Percentiles rank a stretch among this genome's conserved stretches.
Evolutionary conservation across 2,329 filamentous ascomycete species (phyloP).

Genomic region (Fusarium sp.): DNA sequence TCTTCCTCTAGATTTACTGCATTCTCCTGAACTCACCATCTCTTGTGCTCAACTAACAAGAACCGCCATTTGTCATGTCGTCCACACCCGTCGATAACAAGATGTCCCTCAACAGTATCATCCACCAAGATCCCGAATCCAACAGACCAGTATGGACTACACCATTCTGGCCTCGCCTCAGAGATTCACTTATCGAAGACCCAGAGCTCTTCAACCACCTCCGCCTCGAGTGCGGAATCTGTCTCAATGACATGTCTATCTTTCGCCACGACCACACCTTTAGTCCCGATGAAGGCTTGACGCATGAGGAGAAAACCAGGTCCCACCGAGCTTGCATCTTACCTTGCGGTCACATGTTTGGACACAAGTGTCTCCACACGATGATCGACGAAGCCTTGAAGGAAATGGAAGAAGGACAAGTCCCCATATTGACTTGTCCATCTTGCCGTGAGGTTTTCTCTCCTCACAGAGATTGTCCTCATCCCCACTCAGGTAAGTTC

Average conservation of each 20-base stretch:
- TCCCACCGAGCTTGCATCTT: slow-evolving; percentile 21
- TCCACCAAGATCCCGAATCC: not conserved
- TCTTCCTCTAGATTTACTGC: not conserved
- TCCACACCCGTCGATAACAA: not conserved
- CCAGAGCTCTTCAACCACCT: not conserved
- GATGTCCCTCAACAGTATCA: slow-evolving; percentile 5
- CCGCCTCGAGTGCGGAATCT: slow-evolving; percentile 18
- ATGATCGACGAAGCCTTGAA: not conserved
- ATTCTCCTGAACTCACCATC: not conserved
- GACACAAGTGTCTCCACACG: not conserved
- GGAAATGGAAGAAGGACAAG: not conserved
- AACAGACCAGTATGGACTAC: too few species aligned
- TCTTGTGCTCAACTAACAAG: not conserved
- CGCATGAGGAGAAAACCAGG: not conserved
- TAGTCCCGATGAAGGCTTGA: not conserved
- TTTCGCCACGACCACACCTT: slow-evolving; percentile 10
- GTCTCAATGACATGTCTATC: slow-evolving; percentile 17
- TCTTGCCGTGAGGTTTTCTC: slow-evolving; percentile 4
- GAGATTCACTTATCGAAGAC: slow-evolving; percentile 6
- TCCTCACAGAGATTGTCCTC: not conserved
- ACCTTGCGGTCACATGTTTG: slow-evolving; percentile 38
- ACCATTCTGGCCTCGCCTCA: slow-evolving; percentile 22
- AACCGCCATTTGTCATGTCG: not conserved
- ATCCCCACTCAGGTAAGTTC: slow-evolving; percentile 1
- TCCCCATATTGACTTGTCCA: not conserved